Conservation (phyloP, 495 filamentous ascomycete species). For the Letharia columbiana region DNA sequence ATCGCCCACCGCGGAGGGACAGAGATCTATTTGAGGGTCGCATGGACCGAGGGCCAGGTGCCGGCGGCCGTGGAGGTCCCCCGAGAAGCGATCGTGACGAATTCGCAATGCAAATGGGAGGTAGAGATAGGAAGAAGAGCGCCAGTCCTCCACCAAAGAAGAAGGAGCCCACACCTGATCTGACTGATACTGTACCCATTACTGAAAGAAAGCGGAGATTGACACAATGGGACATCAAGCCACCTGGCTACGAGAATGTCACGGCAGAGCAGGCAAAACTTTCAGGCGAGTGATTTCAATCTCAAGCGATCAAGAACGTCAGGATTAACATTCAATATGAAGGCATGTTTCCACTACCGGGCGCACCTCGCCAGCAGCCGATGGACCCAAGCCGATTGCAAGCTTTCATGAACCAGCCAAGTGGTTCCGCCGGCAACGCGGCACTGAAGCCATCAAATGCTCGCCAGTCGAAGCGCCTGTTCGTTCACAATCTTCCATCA, state of each 20-base stretch:
- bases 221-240: conserved; percentile 99
- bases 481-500: conserved; percentile 72
- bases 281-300: conserved; percentile 52
- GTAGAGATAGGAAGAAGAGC: conserved; percentile 66
- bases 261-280: conserved; percentile 98
- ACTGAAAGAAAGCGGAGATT: conserved; percentile 77
- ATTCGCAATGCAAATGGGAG: conserved; percentile 38
- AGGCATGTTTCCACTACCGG: conserved; percentile 96
- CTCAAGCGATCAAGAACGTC: background rate
- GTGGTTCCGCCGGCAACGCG: conserved; percentile 60
- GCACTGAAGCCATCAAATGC: conserved; percentile 87
- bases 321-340: conserved; percentile 10
- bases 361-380: conserved; percentile 87
- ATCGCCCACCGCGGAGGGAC: conserved; percentile 51
- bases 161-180: conserved; percentile 88
- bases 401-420: conserved; percentile 88
- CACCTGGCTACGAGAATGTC: conserved; percentile 95
- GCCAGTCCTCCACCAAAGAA: conserved; percentile 76
- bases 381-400: conserved; percentile 94
- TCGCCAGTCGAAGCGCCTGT: conserved; percentile 82
- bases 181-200: conserved; percentile 74
- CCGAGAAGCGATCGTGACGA: conserved; percentile 40
- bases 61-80: conserved; percentile 33
- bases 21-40: conserved; percentile 58
- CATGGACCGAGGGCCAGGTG: conserved; percentile 50